Percentiles rank a stretch among this genome's conserved stretches.
phyloP scores from a whole-genome alignment of 2,329 filamentous ascomycete species.

The Apiospora arundinis region DNA sequence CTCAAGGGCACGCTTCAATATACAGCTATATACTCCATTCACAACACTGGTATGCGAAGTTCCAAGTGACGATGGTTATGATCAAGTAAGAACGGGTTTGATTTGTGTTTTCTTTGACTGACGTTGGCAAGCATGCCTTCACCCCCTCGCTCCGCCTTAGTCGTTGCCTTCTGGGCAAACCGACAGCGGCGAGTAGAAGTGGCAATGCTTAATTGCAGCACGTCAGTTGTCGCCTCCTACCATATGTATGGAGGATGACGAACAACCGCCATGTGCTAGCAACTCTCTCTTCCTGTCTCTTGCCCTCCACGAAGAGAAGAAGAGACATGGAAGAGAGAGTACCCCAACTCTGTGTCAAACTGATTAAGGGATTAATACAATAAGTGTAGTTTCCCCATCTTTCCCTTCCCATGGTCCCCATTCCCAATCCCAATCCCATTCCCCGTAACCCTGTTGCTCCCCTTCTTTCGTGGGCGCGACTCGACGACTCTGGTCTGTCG shows the following conservation, averaged over 20 bases:
- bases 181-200: neutral
- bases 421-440: neutral
- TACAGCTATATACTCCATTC: no score
- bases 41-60: no score
- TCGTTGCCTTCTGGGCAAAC: neutral
- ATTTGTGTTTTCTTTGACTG: neutral
- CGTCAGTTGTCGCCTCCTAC: neutral
- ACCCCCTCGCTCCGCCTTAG: neutral
- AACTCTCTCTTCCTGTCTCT: neutral
- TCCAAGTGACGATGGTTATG: neutral
- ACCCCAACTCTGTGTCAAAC: neutral
- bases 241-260: neutral
- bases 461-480: neutral
- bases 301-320: neutral
- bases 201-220: slow-evolving; percentile 15
- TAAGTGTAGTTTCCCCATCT: neutral
- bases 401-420: neutral
- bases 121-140: slow-evolving; percentile 15
- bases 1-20: neutral
- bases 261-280: neutral
- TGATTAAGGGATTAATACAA: slow-evolving; percentile 15
- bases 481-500: neutral
- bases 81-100: neutral
- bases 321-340: neutral
- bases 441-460: neutral